Base-by-base conservation (phyloP, 2,329 filamentous ascomycete genomes). In the Phaeomoniella chlamydospora region DNA sequence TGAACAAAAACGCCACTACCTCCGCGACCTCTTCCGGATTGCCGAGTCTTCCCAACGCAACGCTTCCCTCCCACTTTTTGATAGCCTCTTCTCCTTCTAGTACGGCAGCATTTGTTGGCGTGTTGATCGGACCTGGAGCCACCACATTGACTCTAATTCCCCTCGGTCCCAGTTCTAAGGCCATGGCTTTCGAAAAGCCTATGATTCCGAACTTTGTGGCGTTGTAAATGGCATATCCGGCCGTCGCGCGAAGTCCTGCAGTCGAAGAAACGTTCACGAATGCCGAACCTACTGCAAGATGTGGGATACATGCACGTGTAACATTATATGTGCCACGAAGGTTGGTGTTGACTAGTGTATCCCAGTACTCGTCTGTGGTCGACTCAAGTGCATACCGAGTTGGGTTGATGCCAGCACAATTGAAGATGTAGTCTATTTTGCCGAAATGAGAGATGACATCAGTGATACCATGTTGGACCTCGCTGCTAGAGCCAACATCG, bases 1-100 rank as follows among this genome's bases (percentile, higher is more conserved):
- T 56, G 39, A 67, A 61, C 46, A 69, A 47, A 47, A 67, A 69
- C 5, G 58, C 56, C 15, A 67, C 64, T 6, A 66, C 61, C 51
- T 67, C 62, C 22, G 64, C 64, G 16, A 69, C 57, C 47, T 70
- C 66, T 35, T 60, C 62, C 1, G 62, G 51, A 26, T 52, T 57
- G 0, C 63, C 65, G 45, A 67, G 42, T 55, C 42, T 50, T 49
- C 42, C 64, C 48, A 37, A 50, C 33, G 42, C 43, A 5, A 50
- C 41, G 1, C 35, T 41, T 41, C 47, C 47, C 3, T 42, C 41
- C n/a, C 46, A 26, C 26, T 46, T 33, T 32, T 56, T 48, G 4
- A 65, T 55, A 2, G 55, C 58, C 32, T 64, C 63, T 1, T 56
- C 53, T 0, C 68, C 68, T 35, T 55, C 60, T 2, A 67, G 57